Evolutionary conservation across 1,284 basidiomycete genomes (phyloP).

Genomic region (Moesziomyces antarcticus): DNA sequence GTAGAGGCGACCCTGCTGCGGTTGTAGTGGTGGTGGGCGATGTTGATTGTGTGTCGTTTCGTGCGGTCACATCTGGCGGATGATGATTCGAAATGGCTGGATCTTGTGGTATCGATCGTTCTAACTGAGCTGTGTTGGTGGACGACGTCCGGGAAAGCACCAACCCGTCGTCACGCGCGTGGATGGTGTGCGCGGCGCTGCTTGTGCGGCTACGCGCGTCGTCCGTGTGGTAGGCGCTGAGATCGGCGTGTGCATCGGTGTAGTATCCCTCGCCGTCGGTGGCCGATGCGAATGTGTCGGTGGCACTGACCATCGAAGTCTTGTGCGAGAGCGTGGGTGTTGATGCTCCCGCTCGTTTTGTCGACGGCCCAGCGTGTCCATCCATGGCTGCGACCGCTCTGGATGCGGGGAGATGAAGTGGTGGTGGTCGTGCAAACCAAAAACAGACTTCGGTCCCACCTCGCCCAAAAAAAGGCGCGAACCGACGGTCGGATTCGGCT

Average conservation of each 20-base stretch:
- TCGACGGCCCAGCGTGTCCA: constrained; percentile 8
- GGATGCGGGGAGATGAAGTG: constrained; percentile 3
- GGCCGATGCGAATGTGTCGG: constrained; percentile 36
- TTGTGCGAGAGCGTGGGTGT: constrained; percentile 34
- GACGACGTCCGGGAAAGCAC: constrained; percentile 13
- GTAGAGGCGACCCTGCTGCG: background rate
- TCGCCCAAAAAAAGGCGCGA: background rate
- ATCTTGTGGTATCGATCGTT: too few relatives aligned
- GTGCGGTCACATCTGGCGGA: too few relatives aligned
- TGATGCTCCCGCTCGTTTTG: constrained; percentile 3
- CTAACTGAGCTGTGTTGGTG: constrained; percentile 10
- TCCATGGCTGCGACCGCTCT: constrained; percentile 2
- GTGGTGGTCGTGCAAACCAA: background rate
- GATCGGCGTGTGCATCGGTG: constrained; percentile 26
- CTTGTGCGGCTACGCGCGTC: constrained; percentile 12
- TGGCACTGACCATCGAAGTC: constrained; percentile 27
- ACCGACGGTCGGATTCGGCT: background rate
- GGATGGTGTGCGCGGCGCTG: constrained; percentile 12
- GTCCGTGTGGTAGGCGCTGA: constrained; percentile 14
- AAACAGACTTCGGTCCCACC: background rate
- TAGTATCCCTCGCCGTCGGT: constrained; percentile 38
- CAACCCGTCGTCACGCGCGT: background rate
- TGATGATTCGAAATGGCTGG: too few relatives aligned
- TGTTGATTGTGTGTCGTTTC: background rate
- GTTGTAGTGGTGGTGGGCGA: background rate